Evolutionary conservation across 208 protist genomes (phyloP).

Genomic region (Crithidia brevicula): DNA sequence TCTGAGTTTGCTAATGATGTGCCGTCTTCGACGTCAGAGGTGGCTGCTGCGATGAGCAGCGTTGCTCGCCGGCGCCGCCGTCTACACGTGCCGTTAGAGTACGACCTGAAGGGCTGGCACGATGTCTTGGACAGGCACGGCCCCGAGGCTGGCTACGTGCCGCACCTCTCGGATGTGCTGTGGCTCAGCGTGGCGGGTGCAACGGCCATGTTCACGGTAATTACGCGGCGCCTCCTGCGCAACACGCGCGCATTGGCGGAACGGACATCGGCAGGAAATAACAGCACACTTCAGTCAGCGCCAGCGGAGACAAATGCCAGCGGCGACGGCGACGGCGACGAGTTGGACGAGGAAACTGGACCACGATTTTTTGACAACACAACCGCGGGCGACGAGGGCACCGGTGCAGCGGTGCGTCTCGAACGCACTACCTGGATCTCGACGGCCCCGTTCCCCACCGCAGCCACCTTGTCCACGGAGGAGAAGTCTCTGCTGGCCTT

Average conservation of each 20-base stretch:
- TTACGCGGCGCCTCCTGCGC: slow-evolving; percentile 54
- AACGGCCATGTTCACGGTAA: slow-evolving; percentile 58
- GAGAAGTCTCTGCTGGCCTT: slow-evolving; percentile 36
- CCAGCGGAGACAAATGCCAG: too few species aligned
- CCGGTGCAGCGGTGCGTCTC: not conserved
- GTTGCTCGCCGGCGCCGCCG: slow-evolving; percentile 15
- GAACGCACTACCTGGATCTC: not conserved
- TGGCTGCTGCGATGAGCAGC: slow-evolving; percentile 5
- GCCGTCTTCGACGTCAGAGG: not conserved
- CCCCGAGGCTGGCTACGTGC: slow-evolving; percentile 43
- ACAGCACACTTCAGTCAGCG: too few species aligned
- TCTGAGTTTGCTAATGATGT: slow-evolving; percentile 26
- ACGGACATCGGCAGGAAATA: not conserved
- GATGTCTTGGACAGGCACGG: slow-evolving; percentile 50
- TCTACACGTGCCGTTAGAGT: slow-evolving; percentile 15
- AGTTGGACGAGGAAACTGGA: slow-evolving; percentile 10
- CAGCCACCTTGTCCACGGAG: not conserved
- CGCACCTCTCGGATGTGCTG: slow-evolving; percentile 49
- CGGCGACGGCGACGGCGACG: too few species aligned
- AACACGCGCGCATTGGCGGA: slow-evolving; percentile 20
- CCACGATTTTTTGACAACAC: slow-evolving; percentile 37
- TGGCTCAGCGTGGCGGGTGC: slow-evolving; percentile 65
- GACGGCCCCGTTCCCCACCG: not conserved
- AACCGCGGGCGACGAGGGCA: not conserved
- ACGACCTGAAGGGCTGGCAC: slow-evolving; percentile 42